Conservation (phyloP, 495 filamentous ascomycete genomes). For the Penicillium herquei region DNA sequence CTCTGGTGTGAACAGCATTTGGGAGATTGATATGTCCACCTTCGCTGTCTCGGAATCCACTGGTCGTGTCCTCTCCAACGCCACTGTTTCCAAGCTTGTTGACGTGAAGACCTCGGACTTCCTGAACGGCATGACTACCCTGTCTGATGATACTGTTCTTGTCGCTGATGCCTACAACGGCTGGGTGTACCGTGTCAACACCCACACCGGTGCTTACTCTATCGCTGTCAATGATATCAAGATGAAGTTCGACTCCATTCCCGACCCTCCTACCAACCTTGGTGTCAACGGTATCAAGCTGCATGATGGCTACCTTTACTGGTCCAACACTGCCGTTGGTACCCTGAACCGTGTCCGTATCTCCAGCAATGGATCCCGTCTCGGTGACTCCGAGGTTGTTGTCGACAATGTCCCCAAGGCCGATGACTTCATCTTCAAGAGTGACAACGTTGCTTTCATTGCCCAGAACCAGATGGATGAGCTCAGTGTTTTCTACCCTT, state of each 20-base stretch:
- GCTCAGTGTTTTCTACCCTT: slow-evolving; percentile 1
- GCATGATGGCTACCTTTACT: not conserved
- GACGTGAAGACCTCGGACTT: not conserved
- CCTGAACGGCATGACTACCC: slow-evolving; percentile 1
- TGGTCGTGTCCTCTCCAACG: not conserved
- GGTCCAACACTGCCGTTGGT: slow-evolving; percentile 1
- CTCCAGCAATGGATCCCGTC: not conserved
- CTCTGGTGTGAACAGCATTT: slow-evolving; percentile 1
- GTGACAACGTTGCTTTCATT: not conserved
- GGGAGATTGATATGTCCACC: not conserved
- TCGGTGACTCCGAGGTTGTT: not conserved
- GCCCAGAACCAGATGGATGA: slow-evolving; percentile 5
- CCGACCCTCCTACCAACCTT: not conserved
- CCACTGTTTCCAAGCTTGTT: slow-evolving; percentile 1
- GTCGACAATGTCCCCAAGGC: not conserved
- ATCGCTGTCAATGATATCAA: not conserved
- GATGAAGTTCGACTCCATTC: slow-evolving; percentile 1
- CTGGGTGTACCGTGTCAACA: slow-evolving; percentile 2
- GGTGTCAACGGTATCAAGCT: slow-evolving; percentile 4
- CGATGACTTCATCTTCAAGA: slow-evolving; percentile 3
- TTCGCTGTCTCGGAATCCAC: not conserved
- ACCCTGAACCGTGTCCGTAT: slow-evolving; percentile 2
- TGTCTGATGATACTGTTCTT: not conserved
- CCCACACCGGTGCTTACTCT: not conserved
- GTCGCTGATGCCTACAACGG: slow-evolving; percentile 1